Base-by-base conservation (phyloP, 2,329 filamentous ascomycete species). In the Aspergillus sp. region DNA sequence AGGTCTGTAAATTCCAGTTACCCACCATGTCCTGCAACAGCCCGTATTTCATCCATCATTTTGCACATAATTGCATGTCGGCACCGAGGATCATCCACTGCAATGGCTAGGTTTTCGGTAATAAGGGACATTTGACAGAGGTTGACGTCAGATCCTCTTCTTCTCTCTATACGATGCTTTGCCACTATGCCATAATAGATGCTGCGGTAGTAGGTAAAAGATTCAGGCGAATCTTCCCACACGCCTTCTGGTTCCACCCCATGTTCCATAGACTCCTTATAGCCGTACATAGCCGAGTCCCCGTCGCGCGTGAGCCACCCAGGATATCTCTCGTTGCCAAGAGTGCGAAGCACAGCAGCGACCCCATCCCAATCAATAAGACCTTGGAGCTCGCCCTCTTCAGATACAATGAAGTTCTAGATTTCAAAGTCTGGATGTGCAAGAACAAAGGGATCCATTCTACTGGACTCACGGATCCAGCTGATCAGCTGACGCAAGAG, bases 301-400 rank as follows among this genome's bases (percentile, higher is more conserved):
- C 57, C 60, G 48, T 61, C 58, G 7, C 52, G 46, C 13, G 54
- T 59, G 12, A 60, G 51, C 54, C 53, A 62, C 1, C 52, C 41
- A 22, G 58, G 58, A 25, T 56, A 56, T 12, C 45, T 32, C 20
- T 51, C 44, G 48, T 61, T 62, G 4, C 60, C 64, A 23, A 62
- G 6, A 22, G 41, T 53, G 5, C 53, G 56, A 13, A 63, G 60
- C 12, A 57, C 49, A 4, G 53, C 49, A 13, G 45, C 47, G 5
- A 62, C 53, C 7, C 53, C 55, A 33, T 64, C 60, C 64, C 62
- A 67, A 49, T 64, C 62, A 17, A 67, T 61, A 3, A 66, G 44
- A 6, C 44, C 61, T 6, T 44, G 50, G 2, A 68, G 51, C 19
- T 57, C 47, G 13, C 65, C 63, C 0, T 60, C 53, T 17, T 60